Percentiles rank a stretch among this genome's conserved stretches.
Evolutionary conservation across 371 early-diverging fungal genomes (phyloP).

Genomic region (Mucor plumbeus): DNA sequence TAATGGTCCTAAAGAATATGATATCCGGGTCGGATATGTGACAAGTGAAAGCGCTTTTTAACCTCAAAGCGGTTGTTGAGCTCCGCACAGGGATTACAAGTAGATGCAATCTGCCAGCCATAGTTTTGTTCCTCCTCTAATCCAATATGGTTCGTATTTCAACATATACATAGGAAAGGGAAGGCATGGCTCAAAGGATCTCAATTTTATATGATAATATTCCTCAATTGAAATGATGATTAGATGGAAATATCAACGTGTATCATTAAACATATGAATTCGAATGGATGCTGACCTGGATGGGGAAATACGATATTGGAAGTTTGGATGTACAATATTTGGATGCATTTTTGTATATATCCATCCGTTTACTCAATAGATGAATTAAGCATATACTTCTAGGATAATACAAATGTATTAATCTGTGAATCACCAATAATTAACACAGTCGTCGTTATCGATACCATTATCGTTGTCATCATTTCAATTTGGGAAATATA

Average conservation of each 20-base stretch:
- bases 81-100: constrained; percentile 28
- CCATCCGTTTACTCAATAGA: not conserved
- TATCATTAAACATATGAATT: not conserved
- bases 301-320: not conserved
- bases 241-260: not conserved
- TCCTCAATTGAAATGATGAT: not conserved
- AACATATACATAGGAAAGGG: constrained; percentile 7
- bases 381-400: not conserved
- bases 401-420: not conserved
- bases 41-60: not conserved
- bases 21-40: constrained; percentile 16
- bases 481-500: no score
- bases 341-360: not conserved
- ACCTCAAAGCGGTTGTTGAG: not conserved
- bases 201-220: not conserved
- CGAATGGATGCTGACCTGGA: not conserved
- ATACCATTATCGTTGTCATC: not conserved
- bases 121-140: constrained; percentile 33
- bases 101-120: constrained; percentile 11
- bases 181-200: constrained; percentile 1
- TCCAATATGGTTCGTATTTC: constrained; percentile 36
- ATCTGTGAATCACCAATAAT: no score
- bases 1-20: not conserved
- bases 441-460: not conserved
- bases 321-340: not conserved